phyloP scores from a whole-genome alignment of 1,284 basidiomycete species.

The Sanghuangporus baumii region DNA sequence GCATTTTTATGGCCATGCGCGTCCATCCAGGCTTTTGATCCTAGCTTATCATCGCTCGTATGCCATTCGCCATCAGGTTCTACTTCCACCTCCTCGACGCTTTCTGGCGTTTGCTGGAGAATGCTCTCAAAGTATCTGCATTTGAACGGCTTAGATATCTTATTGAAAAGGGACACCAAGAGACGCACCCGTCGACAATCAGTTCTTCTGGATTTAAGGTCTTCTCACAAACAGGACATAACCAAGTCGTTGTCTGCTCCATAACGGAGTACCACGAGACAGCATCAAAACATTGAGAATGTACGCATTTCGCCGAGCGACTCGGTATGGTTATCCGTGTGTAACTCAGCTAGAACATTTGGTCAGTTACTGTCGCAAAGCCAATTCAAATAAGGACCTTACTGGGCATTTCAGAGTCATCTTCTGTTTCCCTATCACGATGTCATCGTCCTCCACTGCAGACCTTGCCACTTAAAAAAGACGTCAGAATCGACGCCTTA shows the following conservation, averaged over 20 bases:
- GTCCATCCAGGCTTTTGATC: conserved; percentile 64
- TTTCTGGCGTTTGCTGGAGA: conserved; percentile 68
- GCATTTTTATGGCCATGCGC: conserved; percentile 36
- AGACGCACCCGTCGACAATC: conserved; percentile 82
- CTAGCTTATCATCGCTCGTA: conserved; percentile 81
- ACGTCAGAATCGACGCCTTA: conserved; percentile 7
- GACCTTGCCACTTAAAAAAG: conserved; percentile 51
- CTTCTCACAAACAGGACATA: conserved; percentile 93
- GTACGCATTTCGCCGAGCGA: conserved; percentile 81
- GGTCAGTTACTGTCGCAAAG: neutral
- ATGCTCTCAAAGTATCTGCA: conserved; percentile 81
- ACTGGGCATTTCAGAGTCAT: conserved; percentile 92
- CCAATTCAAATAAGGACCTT: conserved; percentile 29
- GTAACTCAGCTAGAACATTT: conserved; percentile 69
- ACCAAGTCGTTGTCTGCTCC: conserved; percentile 94
- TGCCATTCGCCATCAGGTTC: conserved; percentile 97
- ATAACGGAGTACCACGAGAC: conserved; percentile 92
- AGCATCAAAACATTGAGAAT: conserved; percentile 96
- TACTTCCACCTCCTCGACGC: conserved; percentile 87
- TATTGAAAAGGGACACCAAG: conserved; percentile 4
- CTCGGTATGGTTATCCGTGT: conserved; percentile 83
- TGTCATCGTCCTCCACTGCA: conserved; percentile 76
- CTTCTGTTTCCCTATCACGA: conserved; percentile 79
- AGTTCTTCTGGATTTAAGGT: conserved; percentile 76
- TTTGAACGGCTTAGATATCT: conserved; percentile 4